Percentiles rank a stretch among this genome's conserved stretches.
These are phyloP conservation scores for Talaromyces piceae DNA, from an alignment of 2,329 filamentous ascomycete species.

Conservation along the genomic window DNA sequence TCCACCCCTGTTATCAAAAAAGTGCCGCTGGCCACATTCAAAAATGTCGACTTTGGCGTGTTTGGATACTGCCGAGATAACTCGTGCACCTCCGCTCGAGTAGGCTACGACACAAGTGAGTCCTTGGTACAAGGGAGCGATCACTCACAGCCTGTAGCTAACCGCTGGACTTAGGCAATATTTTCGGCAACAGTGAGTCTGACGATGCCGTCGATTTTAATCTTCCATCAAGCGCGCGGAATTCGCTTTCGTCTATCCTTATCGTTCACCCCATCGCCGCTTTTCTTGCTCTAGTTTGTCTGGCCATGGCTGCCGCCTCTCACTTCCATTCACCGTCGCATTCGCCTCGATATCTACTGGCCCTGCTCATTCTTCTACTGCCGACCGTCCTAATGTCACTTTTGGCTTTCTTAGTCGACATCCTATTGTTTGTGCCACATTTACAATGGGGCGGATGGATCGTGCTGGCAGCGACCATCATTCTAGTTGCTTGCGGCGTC, in stretches of 20 bases:
- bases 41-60: slow-evolving; percentile 77
- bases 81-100: slow-evolving; percentile 62
- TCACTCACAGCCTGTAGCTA: background rate
- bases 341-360: slow-evolving; percentile 79
- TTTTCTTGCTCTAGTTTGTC: slow-evolving; percentile 75
- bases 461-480: slow-evolving; percentile 78
- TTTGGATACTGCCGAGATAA: slow-evolving; percentile 73
- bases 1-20: slow-evolving; percentile 81
- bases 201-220: slow-evolving; percentile 55
- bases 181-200: slow-evolving; percentile 39
- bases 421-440: slow-evolving; percentile 89
- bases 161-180: slow-evolving; percentile 32
- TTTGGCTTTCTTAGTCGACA: slow-evolving; percentile 85
- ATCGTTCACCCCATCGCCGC: slow-evolving; percentile 90
- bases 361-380: slow-evolving; percentile 77
- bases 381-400: slow-evolving; percentile 77
- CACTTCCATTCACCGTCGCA: slow-evolving; percentile 85
- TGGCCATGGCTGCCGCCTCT: slow-evolving; percentile 68
- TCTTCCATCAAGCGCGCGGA: slow-evolving; percentile 56
- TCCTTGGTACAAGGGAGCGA: background rate
- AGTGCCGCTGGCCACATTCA: slow-evolving; percentile 73
- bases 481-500: slow-evolving; percentile 73
- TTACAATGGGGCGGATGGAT: slow-evolving; percentile 91
- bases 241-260: slow-evolving; percentile 75
- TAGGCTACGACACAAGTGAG: slow-evolving; percentile 82